Evolutionary conservation across 441 rosid genomes (phyloP), one percentile per base, ranked within the genome.

Genomic region (Sinapis alba): DNA sequence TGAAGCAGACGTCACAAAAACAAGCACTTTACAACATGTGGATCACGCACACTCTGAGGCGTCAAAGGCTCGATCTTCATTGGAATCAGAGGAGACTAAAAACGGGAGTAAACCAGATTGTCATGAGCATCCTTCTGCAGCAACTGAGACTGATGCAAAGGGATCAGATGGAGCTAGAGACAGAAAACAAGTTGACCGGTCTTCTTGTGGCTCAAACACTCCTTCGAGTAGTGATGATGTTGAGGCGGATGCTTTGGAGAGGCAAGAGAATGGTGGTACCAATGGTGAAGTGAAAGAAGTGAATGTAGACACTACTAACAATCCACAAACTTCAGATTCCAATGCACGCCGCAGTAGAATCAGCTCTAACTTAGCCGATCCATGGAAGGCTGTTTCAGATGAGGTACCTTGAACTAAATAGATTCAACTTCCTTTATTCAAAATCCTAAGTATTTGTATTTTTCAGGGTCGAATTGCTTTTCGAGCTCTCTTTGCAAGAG

Each of bases 121-220:
- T 51, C 73, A 66, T 30, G 84, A 80, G 80, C 74, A 82, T 80
- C 78, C 61, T 76, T 64, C 56, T 53, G 71, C 79, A 64, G 10
- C 65, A 23, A 71, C 79, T 51, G 86, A 82, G 77, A 83, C 81
- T 60, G 88, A 86, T 82, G 76, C 72, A 60, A 81, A 80, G 41
- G 93, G 88, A 34, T 54, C 76, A 13, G 83, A 83, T 83, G 82
- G 84, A 84, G 75, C 76, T 12, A 84, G 85, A 65, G 83, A 45
- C 73, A 84, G 89, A 76, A 93, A 90, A 56, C 97, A 80, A 75
- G 88, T 86, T 56, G 91, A 93, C 64, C 89, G 97, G 26, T 93
- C 98, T 76, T 93, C 98, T 0, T 89, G 98, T 78, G 97, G 93
- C 41, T 93, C 98, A 68, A 90, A 93, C 83, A 87, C 94, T 41